A percentile compares a stretch with the other conserved stretches of the same genome.
These are phyloP conservation scores for Orobanche coerulescens DNA, from an alignment of 257 asterid genomes.

Conservation along the genomic window DNA sequence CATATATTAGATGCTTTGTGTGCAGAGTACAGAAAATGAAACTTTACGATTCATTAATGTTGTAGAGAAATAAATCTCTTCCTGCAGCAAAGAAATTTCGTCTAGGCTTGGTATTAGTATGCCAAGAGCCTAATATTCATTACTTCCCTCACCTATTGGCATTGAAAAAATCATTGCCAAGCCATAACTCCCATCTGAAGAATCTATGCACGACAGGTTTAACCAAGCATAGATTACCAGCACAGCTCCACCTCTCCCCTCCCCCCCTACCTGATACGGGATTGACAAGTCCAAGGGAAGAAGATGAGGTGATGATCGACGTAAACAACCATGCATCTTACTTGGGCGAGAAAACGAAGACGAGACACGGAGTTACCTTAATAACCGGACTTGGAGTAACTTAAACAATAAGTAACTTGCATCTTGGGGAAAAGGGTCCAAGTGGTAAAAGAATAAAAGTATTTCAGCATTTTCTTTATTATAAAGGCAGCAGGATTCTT, in stretches of 20 bases:
- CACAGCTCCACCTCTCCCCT: slow-evolving; percentile 43
- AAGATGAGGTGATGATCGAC: too few species aligned
- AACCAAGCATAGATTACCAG: slow-evolving; percentile 27
- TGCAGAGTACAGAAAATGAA: slow-evolving; percentile 8
- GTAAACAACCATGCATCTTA: too few species aligned
- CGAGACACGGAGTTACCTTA: too few species aligned
- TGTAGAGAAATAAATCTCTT: slow-evolving; percentile 11
- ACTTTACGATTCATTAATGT: slow-evolving; percentile 8
- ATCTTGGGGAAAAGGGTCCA: too few species aligned
- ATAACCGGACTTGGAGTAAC: too few species aligned
- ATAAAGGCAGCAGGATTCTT: too few species aligned
- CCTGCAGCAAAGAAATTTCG: slow-evolving; percentile 3
- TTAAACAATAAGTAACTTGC: too few species aligned
- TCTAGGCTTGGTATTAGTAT: background rate
- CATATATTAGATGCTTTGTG: slow-evolving; percentile 20
- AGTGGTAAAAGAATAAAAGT: too few species aligned
- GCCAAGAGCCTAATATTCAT: background rate
- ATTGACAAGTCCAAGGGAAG: too few species aligned
- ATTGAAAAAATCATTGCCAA: slow-evolving; percentile 16
- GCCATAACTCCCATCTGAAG: slow-evolving; percentile 37
- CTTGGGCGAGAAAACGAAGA: too few species aligned
- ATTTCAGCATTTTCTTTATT: too few species aligned
- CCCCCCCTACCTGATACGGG: slow-evolving; percentile 35
- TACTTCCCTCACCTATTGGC: slow-evolving; percentile 18
- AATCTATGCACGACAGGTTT: slow-evolving; percentile 25